A percentile compares a stretch with the other conserved stretches of the same genome.
Conservation (phyloP, 2,329 filamentous ascomycete genomes). For the Lecanicillium sp. region DNA sequence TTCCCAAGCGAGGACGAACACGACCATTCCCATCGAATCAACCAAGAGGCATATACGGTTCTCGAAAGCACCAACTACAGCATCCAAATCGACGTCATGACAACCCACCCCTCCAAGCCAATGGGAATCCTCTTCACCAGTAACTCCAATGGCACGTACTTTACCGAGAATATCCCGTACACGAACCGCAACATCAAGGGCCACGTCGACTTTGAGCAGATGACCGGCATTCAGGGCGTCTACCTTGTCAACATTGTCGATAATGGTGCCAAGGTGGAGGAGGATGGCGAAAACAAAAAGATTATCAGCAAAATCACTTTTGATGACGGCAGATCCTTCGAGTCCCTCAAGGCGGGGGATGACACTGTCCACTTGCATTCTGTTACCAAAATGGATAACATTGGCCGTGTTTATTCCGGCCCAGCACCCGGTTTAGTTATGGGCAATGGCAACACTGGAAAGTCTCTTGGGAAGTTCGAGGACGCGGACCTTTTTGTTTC, state of each 20-base stretch:
- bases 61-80: constrained; percentile 96
- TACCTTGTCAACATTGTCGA: constrained; percentile 83
- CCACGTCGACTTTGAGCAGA: constrained; percentile 90
- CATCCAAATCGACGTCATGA: constrained; percentile 92
- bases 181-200: constrained; percentile 75
- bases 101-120: constrained; percentile 50
- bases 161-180: constrained; percentile 83
- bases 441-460: constrained; percentile 86
- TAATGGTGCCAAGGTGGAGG: constrained; percentile 70
- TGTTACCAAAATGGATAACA: constrained; percentile 74
- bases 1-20: constrained; percentile 71
- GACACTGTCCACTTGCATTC: constrained; percentile 82
- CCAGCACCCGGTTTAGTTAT: constrained; percentile 88
- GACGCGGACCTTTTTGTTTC: constrained; percentile 82
- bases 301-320: constrained; percentile 81
- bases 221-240: constrained; percentile 84
- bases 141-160: constrained; percentile 96
- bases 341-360: constrained; percentile 58
- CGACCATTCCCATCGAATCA: constrained; percentile 59
- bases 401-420: constrained; percentile 85
- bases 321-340: constrained; percentile 85
- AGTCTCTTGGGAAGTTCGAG: constrained; percentile 58
- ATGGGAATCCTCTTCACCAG: constrained; percentile 91
- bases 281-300: constrained; percentile 50
- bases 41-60: constrained; percentile 85